Evolutionary conservation across 192 early-diverging fungal genomes (phyloP).

Genomic region (Coemansia sp.): DNA sequence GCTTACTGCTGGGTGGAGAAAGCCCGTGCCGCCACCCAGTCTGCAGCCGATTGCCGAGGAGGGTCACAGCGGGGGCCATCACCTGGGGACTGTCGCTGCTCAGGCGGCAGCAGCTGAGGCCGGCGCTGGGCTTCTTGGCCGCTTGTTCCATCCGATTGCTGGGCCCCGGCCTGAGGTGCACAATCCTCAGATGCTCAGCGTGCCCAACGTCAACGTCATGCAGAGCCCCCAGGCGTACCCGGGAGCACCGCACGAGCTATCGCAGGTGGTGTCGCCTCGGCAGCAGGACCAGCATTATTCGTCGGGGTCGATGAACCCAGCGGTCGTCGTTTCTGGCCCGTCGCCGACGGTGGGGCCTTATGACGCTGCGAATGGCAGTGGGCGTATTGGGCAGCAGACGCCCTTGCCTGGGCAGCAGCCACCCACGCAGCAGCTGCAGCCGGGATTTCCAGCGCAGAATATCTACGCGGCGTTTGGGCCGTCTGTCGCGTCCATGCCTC

Average conservation of each 20-base stretch:
- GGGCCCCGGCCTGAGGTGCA: neutral
- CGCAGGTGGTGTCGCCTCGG: slow-evolving; percentile 5
- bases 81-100: neutral
- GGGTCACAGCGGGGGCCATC: neutral
- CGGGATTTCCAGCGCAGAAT: slow-evolving; percentile 8
- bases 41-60: slow-evolving; percentile 39
- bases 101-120: slow-evolving; percentile 18
- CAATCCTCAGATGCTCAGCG: slow-evolving; percentile 7
- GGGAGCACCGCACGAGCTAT: slow-evolving; percentile 6
- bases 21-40: slow-evolving; percentile 16
- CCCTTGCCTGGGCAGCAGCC: slow-evolving; percentile 42
- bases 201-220: slow-evolving; percentile 25
- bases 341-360: neutral
- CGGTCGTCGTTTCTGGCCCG: neutral
- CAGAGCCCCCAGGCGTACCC: slow-evolving; percentile 29
- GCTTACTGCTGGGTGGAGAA: slow-evolving; percentile 51
- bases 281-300: slow-evolving; percentile 20
- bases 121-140: slow-evolving; percentile 21
- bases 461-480: slow-evolving; percentile 10
- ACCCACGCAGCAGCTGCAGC: slow-evolving; percentile 1
- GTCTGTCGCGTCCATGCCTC: slow-evolving; percentile 21
- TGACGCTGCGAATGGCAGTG: slow-evolving; percentile 5
- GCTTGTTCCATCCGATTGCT: slow-evolving; percentile 25
- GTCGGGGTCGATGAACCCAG: slow-evolving; percentile 10
- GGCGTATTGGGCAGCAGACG: slow-evolving; percentile 22